phyloP scores from a whole-genome alignment of 2,329 filamentous ascomycete species.

The Aspergillus bombycis region DNA sequence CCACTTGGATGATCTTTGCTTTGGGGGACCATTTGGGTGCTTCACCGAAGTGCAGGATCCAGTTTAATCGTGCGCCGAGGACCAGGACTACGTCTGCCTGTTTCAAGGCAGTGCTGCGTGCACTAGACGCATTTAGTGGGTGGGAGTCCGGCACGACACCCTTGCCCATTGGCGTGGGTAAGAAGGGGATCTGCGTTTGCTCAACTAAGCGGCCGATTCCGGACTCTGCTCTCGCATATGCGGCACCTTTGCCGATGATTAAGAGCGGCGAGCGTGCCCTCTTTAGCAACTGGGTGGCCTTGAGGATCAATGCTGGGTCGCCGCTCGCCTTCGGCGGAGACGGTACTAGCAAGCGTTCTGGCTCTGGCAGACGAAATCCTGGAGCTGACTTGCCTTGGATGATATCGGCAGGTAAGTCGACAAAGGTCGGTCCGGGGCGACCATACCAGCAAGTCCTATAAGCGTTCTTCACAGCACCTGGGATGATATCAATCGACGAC shows the following conservation, averaged over 20 bases:
- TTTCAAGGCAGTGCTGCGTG: conserved; percentile 57
- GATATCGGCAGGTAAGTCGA: conserved; percentile 60
- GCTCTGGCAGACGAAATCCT: conserved; percentile 26
- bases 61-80: conserved; percentile 59
- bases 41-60: conserved; percentile 62
- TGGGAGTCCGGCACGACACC: conserved; percentile 60
- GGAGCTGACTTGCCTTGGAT: conserved; percentile 48
- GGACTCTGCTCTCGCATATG: conserved; percentile 55
- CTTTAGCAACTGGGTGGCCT: conserved; percentile 50
- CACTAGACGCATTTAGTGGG: conserved; percentile 56
- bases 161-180: conserved; percentile 64
- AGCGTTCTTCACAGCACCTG: conserved; percentile 53
- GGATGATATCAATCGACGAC: conserved; percentile 50
- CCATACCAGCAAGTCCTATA: conserved; percentile 60
- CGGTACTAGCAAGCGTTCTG: conserved; percentile 35
- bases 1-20: conserved; percentile 59
- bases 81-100: conserved; percentile 59
- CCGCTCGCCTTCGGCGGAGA: conserved; percentile 49
- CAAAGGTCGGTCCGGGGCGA: conserved; percentile 55
- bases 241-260: conserved; percentile 60
- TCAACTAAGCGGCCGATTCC: conserved; percentile 51
- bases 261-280: conserved; percentile 55
- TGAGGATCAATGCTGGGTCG: conserved; percentile 47
- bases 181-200: conserved; percentile 55
- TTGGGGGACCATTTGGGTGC: conserved; percentile 56